A percentile compares a stretch with the other conserved stretches of the same genome.
Evolutionary conservation across 2,329 filamentous ascomycete species (phyloP).

Genomic region (Arthroderma sp.): DNA sequence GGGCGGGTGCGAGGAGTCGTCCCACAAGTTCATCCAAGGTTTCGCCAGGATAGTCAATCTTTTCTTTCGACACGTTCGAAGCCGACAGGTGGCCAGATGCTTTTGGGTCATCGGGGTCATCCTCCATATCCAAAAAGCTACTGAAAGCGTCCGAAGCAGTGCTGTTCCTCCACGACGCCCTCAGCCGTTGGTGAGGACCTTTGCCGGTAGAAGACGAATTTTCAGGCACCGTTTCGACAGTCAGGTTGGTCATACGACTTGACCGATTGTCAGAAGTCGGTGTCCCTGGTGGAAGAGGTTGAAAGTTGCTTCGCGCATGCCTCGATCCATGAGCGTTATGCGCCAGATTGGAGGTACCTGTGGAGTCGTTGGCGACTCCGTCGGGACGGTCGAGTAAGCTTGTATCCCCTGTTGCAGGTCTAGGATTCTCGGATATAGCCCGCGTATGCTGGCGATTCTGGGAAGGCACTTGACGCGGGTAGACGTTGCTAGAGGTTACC

Average conservation of each 20-base stretch:
- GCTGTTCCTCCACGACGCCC: slow-evolving; percentile 26
- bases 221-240: slow-evolving; percentile 13
- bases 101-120: slow-evolving; percentile 24
- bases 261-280: slow-evolving; percentile 23
- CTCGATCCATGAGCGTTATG: slow-evolving; percentile 29
- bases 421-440: slow-evolving; percentile 53
- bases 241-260: slow-evolving; percentile 19
- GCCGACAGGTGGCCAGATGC: slow-evolving; percentile 14
- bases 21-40: slow-evolving; percentile 62
- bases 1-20: slow-evolving; percentile 66
- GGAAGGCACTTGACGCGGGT: slow-evolving; percentile 39
- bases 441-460: slow-evolving; percentile 52
- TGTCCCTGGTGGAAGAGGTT: slow-evolving; percentile 35
- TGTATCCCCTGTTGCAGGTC: slow-evolving; percentile 29
- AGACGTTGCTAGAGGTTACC: slow-evolving; percentile 49
- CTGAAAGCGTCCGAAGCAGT: slow-evolving; percentile 29
- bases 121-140: slow-evolving; percentile 31
- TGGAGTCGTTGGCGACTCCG: slow-evolving; percentile 5
- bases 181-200: slow-evolving; percentile 20
- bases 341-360: slow-evolving; percentile 13
- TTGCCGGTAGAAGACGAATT: slow-evolving; percentile 18
- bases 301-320: slow-evolving; percentile 38
- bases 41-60: slow-evolving; percentile 24
- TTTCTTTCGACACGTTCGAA: slow-evolving; percentile 20
- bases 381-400: slow-evolving; percentile 6